These are phyloP conservation scores for Parachaetomium inaequale DNA, from an alignment of 495 filamentous ascomycete genomes.

Conservation along the genomic window DNA sequence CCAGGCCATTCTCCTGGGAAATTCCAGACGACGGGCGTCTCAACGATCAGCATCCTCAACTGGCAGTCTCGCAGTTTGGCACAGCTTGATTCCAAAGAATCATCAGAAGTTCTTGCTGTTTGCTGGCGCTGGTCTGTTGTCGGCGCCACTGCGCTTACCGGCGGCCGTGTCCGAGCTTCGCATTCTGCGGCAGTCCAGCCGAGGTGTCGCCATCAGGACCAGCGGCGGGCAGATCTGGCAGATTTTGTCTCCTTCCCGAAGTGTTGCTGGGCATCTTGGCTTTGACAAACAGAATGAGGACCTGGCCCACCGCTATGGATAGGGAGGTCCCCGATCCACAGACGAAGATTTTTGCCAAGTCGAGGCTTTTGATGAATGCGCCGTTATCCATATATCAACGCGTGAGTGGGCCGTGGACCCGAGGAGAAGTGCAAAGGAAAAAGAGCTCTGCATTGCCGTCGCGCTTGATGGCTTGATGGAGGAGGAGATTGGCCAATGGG, in stretches of 20 bases:
- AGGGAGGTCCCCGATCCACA: neutral
- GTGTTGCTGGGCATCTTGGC: constrained; percentile 9
- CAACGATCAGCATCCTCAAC: too few relatives aligned
- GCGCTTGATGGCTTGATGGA: too few relatives aligned
- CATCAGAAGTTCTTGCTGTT: neutral
- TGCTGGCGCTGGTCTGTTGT: too few relatives aligned
- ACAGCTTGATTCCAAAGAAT: too few relatives aligned
- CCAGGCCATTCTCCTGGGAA: neutral
- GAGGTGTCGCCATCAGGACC: neutral
- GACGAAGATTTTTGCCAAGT: neutral
- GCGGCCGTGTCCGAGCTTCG: neutral
- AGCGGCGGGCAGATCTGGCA: neutral
- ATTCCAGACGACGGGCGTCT: neutral
- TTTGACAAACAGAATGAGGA: constrained; percentile 4
- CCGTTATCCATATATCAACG: too few relatives aligned
- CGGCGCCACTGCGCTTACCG: neutral
- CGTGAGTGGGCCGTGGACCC: too few relatives aligned
- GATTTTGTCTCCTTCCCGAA: constrained; percentile 10
- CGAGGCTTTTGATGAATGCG: too few relatives aligned
- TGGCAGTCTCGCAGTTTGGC: too few relatives aligned
- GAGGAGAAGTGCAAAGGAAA: too few relatives aligned
- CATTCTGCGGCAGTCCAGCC: neutral
- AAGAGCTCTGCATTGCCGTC: too few relatives aligned
- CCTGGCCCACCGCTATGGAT: neutral
- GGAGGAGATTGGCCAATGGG: too few relatives aligned